These are phyloP conservation scores for Dalbergia oliveri DNA, from an alignment of 306 rosid genomes.

Conservation along the genomic window DNA sequence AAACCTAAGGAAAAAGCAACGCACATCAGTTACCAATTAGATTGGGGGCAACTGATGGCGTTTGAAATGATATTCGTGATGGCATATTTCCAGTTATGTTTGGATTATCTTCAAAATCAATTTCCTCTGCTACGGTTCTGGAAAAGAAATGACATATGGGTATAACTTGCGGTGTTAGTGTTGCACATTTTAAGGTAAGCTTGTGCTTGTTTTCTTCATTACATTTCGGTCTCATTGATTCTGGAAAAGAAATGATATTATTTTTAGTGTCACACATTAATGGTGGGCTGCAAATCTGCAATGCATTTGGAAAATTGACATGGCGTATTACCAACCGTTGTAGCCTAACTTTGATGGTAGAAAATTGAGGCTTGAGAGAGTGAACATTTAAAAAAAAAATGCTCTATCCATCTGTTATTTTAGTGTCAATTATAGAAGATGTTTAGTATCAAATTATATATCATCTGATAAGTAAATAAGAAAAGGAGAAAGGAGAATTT, in stretches of 20 bases:
- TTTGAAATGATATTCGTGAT: slow-evolving; percentile 4
- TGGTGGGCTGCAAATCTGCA: background rate
- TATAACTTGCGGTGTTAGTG: background rate
- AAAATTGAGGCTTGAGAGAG: background rate
- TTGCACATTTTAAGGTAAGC: background rate
- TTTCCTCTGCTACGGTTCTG: background rate
- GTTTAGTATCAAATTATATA: too few species aligned
- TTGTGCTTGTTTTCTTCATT: background rate
- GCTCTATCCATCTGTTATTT: too few species aligned
- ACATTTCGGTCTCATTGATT: background rate
- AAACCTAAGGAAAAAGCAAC: background rate
- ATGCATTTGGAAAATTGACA: background rate
- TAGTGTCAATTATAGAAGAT: too few species aligned
- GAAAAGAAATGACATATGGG: background rate
- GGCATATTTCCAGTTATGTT: background rate
- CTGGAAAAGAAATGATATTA: slow-evolving; percentile 8
- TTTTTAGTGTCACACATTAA: background rate
- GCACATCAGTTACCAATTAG: background rate
- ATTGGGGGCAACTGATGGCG: background rate
- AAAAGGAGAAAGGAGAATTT: too few species aligned
- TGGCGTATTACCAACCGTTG: background rate
- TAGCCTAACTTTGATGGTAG: background rate
- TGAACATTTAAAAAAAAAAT: too few species aligned
- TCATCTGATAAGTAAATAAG: too few species aligned
- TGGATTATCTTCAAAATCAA: background rate